Base-by-base conservation (phyloP, 306 rosid genomes). In the Ceratonia siliqua region DNA sequence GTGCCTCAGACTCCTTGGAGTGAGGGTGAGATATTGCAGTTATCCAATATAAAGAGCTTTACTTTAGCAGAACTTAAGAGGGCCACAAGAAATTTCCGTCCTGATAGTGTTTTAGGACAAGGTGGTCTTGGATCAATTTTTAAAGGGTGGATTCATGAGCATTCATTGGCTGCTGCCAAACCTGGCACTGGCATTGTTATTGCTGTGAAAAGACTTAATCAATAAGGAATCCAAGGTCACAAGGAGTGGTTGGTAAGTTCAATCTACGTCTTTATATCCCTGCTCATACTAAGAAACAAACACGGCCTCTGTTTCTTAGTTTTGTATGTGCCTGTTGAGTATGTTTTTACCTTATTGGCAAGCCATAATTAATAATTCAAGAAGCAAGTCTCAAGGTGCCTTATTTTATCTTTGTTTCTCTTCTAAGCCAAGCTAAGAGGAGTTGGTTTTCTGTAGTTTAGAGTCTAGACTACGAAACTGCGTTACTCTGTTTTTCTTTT, bases 31-130 rank as follows among this genome's bases (percentile, higher is more conserved):
- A 89, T 89, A 86, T 86, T 79, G 85, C 86, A 86, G 32, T 70
- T 85, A 2, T 41, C 89, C 70, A 84, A 82, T 76, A 41, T 89
- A 41, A 89, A 86, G 86, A 84, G 85, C 83, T 89, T 84, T 73
- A 75, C 79, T 28, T 49, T 78, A 2, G 57, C 81, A 6, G 91
- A 89, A 67, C 89, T 89, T 53, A 89, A 70, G 78, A 49, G 52
- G n/a, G 88, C 94, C n/a, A 89, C 94, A n/a, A 71, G 91, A 76
- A 87, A 89, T 78, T 89, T 89, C 75, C 87, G 89, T 22, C 88
- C 85, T 0, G 87, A 87, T 42, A 89, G 84, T 66, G 91, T 89
- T 52, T 79, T 89, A 28, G 89, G 91, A 74, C 88, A 85, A 85
- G 89, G 91, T 63, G 90, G 85, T 59, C 87, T 87, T 61, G 88